Evolutionary conservation across 2,329 filamentous ascomycete species (phyloP), one percentile per base, ranked within the genome.

Genomic region (Apiospora aurea): DNA sequence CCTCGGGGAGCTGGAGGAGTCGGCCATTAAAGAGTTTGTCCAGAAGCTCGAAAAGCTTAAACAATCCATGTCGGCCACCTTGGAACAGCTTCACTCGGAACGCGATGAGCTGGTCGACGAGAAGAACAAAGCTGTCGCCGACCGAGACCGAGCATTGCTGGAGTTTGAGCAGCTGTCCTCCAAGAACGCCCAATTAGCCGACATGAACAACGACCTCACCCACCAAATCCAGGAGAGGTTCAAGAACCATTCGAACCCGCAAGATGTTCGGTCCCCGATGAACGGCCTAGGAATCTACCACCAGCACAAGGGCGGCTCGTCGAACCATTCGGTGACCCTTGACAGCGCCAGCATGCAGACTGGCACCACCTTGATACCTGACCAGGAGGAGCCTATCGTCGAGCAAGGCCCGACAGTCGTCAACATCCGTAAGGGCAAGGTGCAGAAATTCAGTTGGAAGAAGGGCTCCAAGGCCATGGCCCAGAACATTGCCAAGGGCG

Each of bases 381-480:
- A 91, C 74, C 87, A 89, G 24, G 92, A 93, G 66, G 94, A 96
- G 53, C 87, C 86, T 0, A 86, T 90, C 71, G 81, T 90, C n/a
- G 88, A 90, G 74, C 87, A 91, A 41, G 93, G 94, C 2, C 95
- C 96, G n/a, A 96, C 97, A 73, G 93, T 98, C 46, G 93, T 98
- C 73, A 97, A 96, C 78, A 97, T 98, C 74, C 91, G 95, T 77
- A 98, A 98, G 84, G 95, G 93, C 43, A 95, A 97, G 80, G 91
- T 93, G 70, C 97, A 95, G 85, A 98, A 98, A 82, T 98, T 98
- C 84, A 97, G 97, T 84, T 98, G 96, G 95, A 97, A 98, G 88
- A 97, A 97, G 86, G 95, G 95, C 51, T 94, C 94, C 51, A 96
- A 97, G 83, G 95, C 94, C 71, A 92, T 98, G 77, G 95, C 95